phyloP scores from a whole-genome alignment of 352 stramenopile species.

The Heterotrichella gracilis region DNA sequence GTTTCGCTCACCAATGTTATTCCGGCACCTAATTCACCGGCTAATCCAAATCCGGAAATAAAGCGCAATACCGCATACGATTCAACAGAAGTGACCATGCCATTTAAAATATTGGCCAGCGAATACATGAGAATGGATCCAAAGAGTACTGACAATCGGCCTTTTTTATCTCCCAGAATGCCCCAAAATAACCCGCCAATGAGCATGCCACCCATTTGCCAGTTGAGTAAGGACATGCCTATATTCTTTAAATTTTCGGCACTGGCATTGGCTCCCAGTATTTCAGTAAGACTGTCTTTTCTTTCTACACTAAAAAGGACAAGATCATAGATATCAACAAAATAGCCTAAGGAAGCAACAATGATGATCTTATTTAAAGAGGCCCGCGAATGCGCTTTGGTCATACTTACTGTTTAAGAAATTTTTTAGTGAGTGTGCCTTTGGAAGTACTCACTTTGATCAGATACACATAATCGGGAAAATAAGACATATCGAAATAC shows the following conservation, averaged over 20 bases:
- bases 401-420: neutral
- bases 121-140: slow-evolving; percentile 17
- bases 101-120: slow-evolving; percentile 18
- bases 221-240: neutral
- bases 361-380: neutral
- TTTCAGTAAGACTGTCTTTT: neutral
- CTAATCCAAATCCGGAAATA: slow-evolving; percentile 20
- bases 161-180: slow-evolving; percentile 18
- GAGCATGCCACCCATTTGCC: slow-evolving; percentile 17
- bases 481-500: too few relatives aligned
- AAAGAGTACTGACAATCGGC: slow-evolving; percentile 19
- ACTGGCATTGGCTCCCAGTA: neutral
- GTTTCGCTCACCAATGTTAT: neutral
- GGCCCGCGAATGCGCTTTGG: neutral
- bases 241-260: neutral
- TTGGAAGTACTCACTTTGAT: neutral
- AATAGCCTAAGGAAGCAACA: neutral
- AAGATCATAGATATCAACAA: slow-evolving; percentile 8
- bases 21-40: neutral
- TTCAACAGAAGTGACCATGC: slow-evolving; percentile 10
- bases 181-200: slow-evolving; percentile 19
- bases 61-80: slow-evolving; percentile 15
- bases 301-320: neutral
- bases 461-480: neutral
- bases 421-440: neutral